phyloP scores from a whole-genome alignment of 768 basidiomycete species.

The Boletus coccyginus region DNA sequence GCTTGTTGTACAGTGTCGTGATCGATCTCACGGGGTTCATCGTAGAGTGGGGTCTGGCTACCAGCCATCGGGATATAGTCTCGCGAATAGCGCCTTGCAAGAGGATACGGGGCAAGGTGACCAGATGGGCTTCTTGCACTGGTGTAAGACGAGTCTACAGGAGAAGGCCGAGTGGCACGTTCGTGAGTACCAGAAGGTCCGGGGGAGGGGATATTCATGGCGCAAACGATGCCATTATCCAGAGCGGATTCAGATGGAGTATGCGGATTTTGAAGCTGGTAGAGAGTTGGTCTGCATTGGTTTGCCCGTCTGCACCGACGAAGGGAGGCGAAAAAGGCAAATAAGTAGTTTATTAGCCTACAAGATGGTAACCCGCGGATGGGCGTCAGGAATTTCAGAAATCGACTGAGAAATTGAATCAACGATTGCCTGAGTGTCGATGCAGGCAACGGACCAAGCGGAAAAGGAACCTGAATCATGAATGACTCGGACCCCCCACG shows the following conservation, averaged over 20 bases:
- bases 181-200: background rate
- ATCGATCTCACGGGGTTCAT: slow-evolving; percentile 12
- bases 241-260: background rate
- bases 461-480: background rate
- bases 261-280: background rate
- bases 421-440: background rate
- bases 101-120: slow-evolving; percentile 19
- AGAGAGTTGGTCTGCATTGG: background rate
- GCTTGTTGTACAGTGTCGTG: background rate
- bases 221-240: slow-evolving; percentile 3
- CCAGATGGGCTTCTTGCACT: slow-evolving; percentile 16
- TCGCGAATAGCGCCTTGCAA: slow-evolving; percentile 11
- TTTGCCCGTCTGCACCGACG: background rate
- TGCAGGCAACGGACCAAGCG: background rate
- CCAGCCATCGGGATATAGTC: slow-evolving; percentile 2
- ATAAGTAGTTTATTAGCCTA: background rate
- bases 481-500: no score
- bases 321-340: slow-evolving; percentile 2
- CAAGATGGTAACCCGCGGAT: background rate
- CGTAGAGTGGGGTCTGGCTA: slow-evolving; percentile 15
- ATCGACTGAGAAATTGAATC: background rate
- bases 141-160: slow-evolving; percentile 11
- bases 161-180: slow-evolving; percentile 7
- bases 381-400: slow-evolving; percentile 2
- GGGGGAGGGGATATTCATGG: slow-evolving; percentile 15